phyloP scores from a whole-genome alignment of 129 eudicot genomes.

The carrot (Daucus carota) region DH1_v3.0 NC_030381.2:48483001-48483500 shows the following conservation, averaged over 20 bases:
- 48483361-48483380: too few relatives aligned
- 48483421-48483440: too few relatives aligned
- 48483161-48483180: constrained; percentile 60
- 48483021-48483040: neutral
- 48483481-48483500: too few relatives aligned
- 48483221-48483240: constrained; percentile 61
- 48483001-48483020: neutral
- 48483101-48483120: constrained; percentile 61
- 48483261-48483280: constrained; percentile 75
- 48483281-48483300: constrained; percentile 45
- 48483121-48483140: constrained; percentile 68
- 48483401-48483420: too few relatives aligned
- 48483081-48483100: constrained; percentile 96
- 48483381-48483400: too few relatives aligned
- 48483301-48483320: constrained; percentile 59
- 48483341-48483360: too few relatives aligned
- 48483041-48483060: neutral
- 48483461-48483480: too few relatives aligned
- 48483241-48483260: constrained; percentile 64
- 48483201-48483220: constrained; percentile 63
- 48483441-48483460: too few relatives aligned
- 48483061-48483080: constrained; percentile 47
- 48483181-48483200: constrained; percentile 48
- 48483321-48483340: too few relatives aligned
- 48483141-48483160: constrained; percentile 44